Evolutionary conservation across 768 basidiomycete species (phyloP).

Genomic region (Dentipellis fragilis): DNA sequence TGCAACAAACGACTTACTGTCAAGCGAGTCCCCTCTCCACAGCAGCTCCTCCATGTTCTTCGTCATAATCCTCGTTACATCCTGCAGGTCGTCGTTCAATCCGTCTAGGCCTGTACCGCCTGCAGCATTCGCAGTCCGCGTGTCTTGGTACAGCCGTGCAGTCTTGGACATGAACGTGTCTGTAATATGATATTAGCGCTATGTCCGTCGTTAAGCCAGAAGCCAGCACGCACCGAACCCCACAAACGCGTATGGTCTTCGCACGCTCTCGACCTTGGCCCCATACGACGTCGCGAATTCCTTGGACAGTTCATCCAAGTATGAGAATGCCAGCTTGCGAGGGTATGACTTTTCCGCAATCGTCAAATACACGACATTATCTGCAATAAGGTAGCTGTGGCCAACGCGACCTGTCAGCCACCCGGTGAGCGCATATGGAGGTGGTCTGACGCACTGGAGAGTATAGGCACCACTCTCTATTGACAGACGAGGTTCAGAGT

Average conservation of each 20-base stretch:
- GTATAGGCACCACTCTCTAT: constrained; percentile 94
- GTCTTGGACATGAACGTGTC: constrained; percentile 99
- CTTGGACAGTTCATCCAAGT: constrained; percentile 92
- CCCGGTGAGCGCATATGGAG: not conserved
- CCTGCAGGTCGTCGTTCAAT: constrained; percentile 93
- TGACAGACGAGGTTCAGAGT: constrained; percentile 91
- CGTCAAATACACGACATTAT: constrained; percentile 91
- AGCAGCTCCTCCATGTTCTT: constrained; percentile 99
- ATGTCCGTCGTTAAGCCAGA: not conserved
- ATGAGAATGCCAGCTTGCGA: constrained; percentile 93
- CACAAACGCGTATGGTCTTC: constrained; percentile 98
- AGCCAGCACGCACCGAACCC: constrained; percentile 70
- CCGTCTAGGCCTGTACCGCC: constrained; percentile 63
- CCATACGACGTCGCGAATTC: constrained; percentile 93
- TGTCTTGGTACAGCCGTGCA: constrained; percentile 88
- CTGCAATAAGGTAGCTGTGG: constrained; percentile 82
- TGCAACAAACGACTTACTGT: constrained; percentile 47
- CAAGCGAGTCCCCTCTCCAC: constrained; percentile 96
- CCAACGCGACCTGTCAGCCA: not conserved
- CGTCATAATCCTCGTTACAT: constrained; percentile 98
- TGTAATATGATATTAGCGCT: constrained; percentile 21
- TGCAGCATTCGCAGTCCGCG: constrained; percentile 70
- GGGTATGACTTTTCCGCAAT: constrained; percentile 97
- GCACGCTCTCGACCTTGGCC: constrained; percentile 80
- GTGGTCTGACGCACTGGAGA: constrained; percentile 64